Conservation (phyloP, 192 early-diverging fungal genomes). For the Coemansia sp. region DNA sequence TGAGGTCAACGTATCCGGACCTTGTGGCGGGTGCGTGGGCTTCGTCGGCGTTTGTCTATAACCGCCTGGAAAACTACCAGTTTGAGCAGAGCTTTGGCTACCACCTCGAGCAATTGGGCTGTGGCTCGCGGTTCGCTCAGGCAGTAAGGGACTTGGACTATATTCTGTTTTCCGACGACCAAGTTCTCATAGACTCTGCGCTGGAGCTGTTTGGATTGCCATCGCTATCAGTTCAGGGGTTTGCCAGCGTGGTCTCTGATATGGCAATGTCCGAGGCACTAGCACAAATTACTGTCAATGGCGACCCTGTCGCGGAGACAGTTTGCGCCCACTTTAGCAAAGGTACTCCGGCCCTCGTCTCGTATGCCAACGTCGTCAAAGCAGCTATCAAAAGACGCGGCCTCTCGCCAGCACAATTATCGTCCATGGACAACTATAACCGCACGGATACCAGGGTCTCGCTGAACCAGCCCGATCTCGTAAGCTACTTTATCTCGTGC, state of each 20-base stretch:
- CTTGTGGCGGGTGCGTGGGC: constrained; percentile 61
- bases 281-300: background rate
- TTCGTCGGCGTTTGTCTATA: constrained; percentile 64
- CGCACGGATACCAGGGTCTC: constrained; percentile 15
- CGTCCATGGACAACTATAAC: constrained; percentile 17
- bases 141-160: constrained; percentile 37
- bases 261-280: background rate
- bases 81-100: constrained; percentile 48
- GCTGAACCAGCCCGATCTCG: constrained; percentile 24
- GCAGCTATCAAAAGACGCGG: background rate
- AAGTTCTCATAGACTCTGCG: background rate
- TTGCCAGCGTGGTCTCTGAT: constrained; percentile 12
- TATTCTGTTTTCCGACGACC: constrained; percentile 9
- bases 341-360: background rate
- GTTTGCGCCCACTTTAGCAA: constrained; percentile 8
- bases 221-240: background rate
- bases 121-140: constrained; percentile 17
- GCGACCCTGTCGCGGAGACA: background rate
- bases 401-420: background rate
- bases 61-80: constrained; percentile 55
- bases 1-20: constrained; percentile 57
- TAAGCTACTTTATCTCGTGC: constrained; percentile 60
- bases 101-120: constrained; percentile 17
- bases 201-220: constrained; percentile 16
- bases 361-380: constrained; percentile 10